Base-by-base conservation (phyloP, 2,329 filamentous ascomycete species). In the Pezicula carpinea region DNA sequence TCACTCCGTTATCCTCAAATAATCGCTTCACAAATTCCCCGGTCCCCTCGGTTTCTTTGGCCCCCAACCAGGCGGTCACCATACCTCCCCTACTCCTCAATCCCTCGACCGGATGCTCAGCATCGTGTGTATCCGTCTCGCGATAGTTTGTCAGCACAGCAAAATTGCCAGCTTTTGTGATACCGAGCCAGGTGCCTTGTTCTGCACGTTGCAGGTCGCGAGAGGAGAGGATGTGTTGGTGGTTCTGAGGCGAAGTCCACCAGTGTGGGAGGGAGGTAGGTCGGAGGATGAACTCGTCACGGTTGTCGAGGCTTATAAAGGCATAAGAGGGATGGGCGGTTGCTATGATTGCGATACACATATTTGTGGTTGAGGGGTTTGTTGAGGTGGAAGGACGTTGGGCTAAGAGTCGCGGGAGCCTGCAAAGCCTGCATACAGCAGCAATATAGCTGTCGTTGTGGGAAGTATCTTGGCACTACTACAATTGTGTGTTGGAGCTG, bases 271-370 rank as follows among this genome's bases (percentile, higher is more conserved):
- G 71, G 44, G 76, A 81, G 2, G 81, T 85, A 4, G 81, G 81
- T 22, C 81, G 74, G 13, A 83, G 71, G 53, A 85, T 79, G 66
- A 78, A 85, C 63, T 85, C 86, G 70, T 92, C 87, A 57, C 87
- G 79, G 65, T 92, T 92, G 68, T 90, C 81, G 62, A 90, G 72
- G 50, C 88, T 69, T 57, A 92, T 85, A 50, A 91, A 74, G 21
- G 84, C 76, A 66, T 91, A 91, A 55, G 77, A 72, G 8, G 87
- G 87, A 62, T 91, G 87, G 39, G 83, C 76, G 15, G 86, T 91
- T 21, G 86, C 88, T 49, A 89, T 71, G 39, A 91, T 72, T 41
- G 82, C 83, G 68, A 91, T 90, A 64, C 87, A 91, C 87, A 91
- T 91, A 47, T 42, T 65, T 51, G 43, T 53, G 46, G 17, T n/a